Evolutionary conservation across 2,329 filamentous ascomycete genomes (phyloP).

Genomic region (Mollisia scopiformis): DNA sequence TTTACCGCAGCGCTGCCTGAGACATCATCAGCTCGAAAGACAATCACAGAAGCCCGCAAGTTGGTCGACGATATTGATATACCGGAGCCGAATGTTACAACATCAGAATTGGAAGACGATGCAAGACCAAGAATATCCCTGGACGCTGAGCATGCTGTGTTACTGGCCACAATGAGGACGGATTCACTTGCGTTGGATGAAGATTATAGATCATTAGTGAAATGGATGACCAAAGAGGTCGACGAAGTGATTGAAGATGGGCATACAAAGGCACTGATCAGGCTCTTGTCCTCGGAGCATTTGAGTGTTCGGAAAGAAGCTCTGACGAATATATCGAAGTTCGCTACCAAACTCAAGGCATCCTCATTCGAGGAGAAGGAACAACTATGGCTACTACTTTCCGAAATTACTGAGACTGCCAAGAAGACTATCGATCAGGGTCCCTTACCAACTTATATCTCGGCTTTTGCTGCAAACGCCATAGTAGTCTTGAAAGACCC

Average conservation of each 20-base stretch:
- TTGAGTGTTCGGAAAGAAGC: constrained; percentile 80
- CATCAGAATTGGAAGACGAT: background rate
- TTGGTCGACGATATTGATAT: constrained; percentile 31
- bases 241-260: constrained; percentile 82
- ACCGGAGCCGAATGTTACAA: constrained; percentile 14
- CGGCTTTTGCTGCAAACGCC: constrained; percentile 74
- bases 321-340: constrained; percentile 67
- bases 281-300: constrained; percentile 76
- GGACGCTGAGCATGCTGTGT: constrained; percentile 18
- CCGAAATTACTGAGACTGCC: constrained; percentile 78
- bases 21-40: constrained; percentile 38
- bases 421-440: constrained; percentile 53
- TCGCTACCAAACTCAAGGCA: constrained; percentile 63
- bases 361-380: constrained; percentile 77
- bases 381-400: constrained; percentile 78
- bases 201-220: constrained; percentile 55
- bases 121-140: constrained; percentile 6
- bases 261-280: constrained; percentile 68
- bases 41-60: constrained; percentile 29
- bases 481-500: constrained; percentile 75
- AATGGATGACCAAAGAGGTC: constrained; percentile 76
- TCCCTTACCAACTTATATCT: constrained; percentile 72
- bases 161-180: constrained; percentile 21
- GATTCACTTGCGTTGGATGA: constrained; percentile 26
- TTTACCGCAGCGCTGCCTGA: constrained; percentile 43